These are phyloP conservation scores for Mercurialis annua DNA, from an alignment of 345 rosid species.

Conservation along the genomic window DNA sequence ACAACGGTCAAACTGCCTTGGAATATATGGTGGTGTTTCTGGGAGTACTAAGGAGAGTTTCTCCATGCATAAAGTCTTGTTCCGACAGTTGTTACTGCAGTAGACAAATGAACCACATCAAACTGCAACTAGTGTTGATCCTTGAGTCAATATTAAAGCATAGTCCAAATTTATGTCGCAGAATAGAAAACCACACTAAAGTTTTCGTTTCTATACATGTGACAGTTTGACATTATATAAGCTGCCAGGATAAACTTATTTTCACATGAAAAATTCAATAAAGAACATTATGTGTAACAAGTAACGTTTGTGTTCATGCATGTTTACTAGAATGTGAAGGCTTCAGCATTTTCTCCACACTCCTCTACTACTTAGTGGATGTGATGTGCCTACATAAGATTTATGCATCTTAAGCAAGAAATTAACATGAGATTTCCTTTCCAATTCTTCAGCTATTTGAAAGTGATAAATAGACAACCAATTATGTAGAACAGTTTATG, in stretches of 20 bases:
- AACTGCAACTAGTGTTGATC: neutral
- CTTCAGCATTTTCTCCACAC: neutral
- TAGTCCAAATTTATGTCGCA: conserved; percentile 7
- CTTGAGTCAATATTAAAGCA: conserved; percentile 3
- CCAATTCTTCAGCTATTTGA: neutral
- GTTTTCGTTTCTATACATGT: neutral
- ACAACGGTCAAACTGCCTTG: conserved; percentile 76
- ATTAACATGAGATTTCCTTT: conserved; percentile 1
- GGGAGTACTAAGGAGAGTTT: conserved; percentile 89
- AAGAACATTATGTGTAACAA: neutral
- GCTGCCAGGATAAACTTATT: neutral
- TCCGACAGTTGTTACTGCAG: conserved; percentile 76
- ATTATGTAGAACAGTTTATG: neutral
- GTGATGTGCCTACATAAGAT: neutral
- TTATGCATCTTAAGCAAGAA: neutral
- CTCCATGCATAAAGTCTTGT: conserved; percentile 70
- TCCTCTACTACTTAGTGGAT: conserved; percentile 6
- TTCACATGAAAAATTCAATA: neutral
- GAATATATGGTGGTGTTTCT: conserved; percentile 72
- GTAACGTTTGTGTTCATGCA: neutral
- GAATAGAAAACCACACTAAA: neutral
- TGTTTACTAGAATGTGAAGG: neutral
- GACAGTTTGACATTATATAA: neutral
- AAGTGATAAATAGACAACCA: neutral
- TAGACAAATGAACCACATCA: conserved; percentile 13